Evolutionary conservation across 2,329 filamentous ascomycete species (phyloP).

Genomic region (Ascocoryne sarcoides): DNA sequence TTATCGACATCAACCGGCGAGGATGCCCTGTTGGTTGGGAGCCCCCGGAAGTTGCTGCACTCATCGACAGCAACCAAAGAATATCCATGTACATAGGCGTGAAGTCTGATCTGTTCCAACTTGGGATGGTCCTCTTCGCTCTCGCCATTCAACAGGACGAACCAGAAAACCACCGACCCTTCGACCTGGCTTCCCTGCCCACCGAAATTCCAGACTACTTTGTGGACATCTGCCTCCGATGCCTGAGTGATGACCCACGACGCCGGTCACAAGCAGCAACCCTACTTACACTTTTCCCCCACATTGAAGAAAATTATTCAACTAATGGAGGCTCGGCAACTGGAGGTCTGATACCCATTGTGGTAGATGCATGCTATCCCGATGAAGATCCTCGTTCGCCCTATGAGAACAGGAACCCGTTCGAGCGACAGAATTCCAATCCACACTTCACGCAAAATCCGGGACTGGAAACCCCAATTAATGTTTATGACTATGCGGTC

Average conservation of each 20-base stretch:
- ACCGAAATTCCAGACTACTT: conserved; percentile 73
- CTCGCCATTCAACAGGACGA: conserved; percentile 83
- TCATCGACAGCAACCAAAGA: conserved; percentile 81
- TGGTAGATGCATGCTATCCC: conserved; percentile 22
- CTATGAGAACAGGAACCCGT: conserved; percentile 1
- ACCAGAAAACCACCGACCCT: conserved; percentile 70
- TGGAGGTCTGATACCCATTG: conserved; percentile 20
- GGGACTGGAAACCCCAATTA: conserved; percentile 9
- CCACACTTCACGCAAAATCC: conserved; percentile 5
- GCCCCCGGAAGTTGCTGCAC: conserved; percentile 76
- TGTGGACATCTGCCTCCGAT: conserved; percentile 61
- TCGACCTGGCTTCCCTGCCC: conserved; percentile 46
- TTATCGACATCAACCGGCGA: conserved; percentile 95
- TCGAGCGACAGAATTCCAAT: conserved; percentile 9
- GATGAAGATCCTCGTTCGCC: conserved; percentile 4
- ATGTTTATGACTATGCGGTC: conserved; percentile 21
- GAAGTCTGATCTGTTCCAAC: conserved; percentile 91
- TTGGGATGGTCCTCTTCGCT: conserved; percentile 93
- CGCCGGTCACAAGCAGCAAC: conserved; percentile 63
- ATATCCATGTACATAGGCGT: conserved; percentile 97
- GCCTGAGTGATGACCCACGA: conserved; percentile 66
- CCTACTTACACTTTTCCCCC: conserved; percentile 63
- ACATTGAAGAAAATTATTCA: conserved; percentile 16
- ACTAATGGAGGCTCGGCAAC: conserved; percentile 7
- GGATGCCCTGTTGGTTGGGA: conserved; percentile 99